These are phyloP conservation scores for Ophiostoma montium DNA, from an alignment of 2,329 filamentous ascomycete species.

Conservation along the genomic window DNA sequence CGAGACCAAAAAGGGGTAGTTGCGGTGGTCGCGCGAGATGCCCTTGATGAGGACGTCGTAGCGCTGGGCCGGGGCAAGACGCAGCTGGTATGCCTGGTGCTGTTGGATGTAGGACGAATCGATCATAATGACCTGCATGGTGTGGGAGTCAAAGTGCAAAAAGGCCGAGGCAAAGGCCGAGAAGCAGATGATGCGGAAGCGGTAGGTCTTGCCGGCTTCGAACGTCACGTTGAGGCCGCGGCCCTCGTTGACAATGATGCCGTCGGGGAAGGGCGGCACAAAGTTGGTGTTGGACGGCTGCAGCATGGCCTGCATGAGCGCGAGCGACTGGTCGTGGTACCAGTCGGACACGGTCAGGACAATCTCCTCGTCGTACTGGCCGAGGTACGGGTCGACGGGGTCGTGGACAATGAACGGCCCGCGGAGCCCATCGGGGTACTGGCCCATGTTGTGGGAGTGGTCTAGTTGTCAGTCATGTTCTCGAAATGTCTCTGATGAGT, in stretches of 20 bases:
- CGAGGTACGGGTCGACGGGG: slow-evolving; percentile 35
- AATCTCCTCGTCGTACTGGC: slow-evolving; percentile 43
- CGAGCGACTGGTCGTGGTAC: slow-evolving; percentile 27
- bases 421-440: slow-evolving; percentile 54
- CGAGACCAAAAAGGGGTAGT: slow-evolving; percentile 29
- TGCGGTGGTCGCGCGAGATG: slow-evolving; percentile 21
- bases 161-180: slow-evolving; percentile 29
- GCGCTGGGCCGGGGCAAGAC: slow-evolving; percentile 29
- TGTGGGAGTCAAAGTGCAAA: slow-evolving; percentile 28
- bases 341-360: slow-evolving; percentile 37
- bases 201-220: slow-evolving; percentile 29
- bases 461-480: slow-evolving; percentile 20
- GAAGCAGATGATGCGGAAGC: slow-evolving; percentile 32
- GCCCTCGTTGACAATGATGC: slow-evolving; percentile 30
- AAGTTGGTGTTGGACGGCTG: slow-evolving; percentile 25
- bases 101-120: slow-evolving; percentile 28
- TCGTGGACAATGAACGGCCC: slow-evolving; percentile 48
- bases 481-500: neutral
- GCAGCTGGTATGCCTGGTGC: slow-evolving; percentile 24
- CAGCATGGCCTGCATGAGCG: slow-evolving; percentile 27
- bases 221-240: slow-evolving; percentile 23
- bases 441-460: slow-evolving; percentile 49
- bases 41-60: slow-evolving; percentile 29
- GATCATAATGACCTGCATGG: slow-evolving; percentile 31
- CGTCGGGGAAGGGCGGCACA: slow-evolving; percentile 27